Evolutionary conservation across 78 protist species (phyloP).

Genomic region (Emiliania huxleyi): DNA sequence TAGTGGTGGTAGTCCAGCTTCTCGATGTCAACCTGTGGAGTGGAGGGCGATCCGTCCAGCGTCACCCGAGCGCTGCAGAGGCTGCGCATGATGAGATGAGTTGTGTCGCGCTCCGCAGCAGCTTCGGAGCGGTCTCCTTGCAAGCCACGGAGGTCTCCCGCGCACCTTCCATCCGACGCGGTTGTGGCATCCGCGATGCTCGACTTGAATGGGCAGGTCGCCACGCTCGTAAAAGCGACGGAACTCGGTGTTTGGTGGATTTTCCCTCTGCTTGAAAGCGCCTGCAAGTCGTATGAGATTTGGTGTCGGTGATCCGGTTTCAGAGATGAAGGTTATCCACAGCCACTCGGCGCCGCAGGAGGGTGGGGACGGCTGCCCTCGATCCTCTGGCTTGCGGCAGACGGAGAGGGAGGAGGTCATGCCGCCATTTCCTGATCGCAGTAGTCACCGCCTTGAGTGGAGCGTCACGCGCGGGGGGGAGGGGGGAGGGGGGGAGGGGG

Average conservation of each 20-base stretch:
- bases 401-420: not conserved
- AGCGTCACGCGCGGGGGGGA: too few species aligned
- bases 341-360: slow-evolving; percentile 32
- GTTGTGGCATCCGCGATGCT: slow-evolving; percentile 68
- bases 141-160: too few species aligned
- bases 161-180: slow-evolving; percentile 78
- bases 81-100: not conserved
- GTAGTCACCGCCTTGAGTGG: too few species aligned
- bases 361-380: not conserved
- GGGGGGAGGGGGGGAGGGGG: too few species aligned
- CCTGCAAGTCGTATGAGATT: too few species aligned
- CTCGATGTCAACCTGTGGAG: slow-evolving; percentile 57
- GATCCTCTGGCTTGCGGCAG: not conserved
- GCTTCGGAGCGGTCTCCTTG: too few species aligned
- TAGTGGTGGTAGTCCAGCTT: slow-evolving; percentile 92
- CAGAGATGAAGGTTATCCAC: too few species aligned
- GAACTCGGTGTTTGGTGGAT: slow-evolving; percentile 63
- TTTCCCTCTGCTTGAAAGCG: slow-evolving; percentile 18
- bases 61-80: not conserved
- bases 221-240: slow-evolving; percentile 89
- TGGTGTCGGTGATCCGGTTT: too few species aligned
- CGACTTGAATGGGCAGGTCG: slow-evolving; percentile 86
- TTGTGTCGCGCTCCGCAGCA: too few species aligned
- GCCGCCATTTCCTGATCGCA: not conserved
- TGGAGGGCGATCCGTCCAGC: too few species aligned